A percentile compares a stretch with the other conserved stretches of the same genome.
phyloP scores from a whole-genome alignment of 192 early-diverging fungal species.

The Haplosporangium gracile region DNA sequence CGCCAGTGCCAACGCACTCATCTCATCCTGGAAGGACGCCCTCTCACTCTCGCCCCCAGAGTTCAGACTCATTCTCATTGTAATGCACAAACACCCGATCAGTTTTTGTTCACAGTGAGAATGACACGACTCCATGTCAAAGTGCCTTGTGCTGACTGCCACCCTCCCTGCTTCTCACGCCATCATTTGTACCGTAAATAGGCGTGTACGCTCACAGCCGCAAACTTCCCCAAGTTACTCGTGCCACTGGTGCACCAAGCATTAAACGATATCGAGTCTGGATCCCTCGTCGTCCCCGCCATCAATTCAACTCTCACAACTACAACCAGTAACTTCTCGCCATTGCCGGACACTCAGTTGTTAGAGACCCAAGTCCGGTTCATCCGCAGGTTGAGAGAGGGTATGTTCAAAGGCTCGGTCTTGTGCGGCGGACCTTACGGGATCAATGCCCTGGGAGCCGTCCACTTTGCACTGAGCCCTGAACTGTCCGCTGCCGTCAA shows the following conservation, averaged over 20 bases:
- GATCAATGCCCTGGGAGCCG: conserved; percentile 49
- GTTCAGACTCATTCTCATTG: conserved; percentile 38
- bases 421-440: conserved; percentile 46
- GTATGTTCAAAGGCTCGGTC: conserved; percentile 31
- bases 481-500: conserved; percentile 23
- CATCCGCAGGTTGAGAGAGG: conserved; percentile 32
- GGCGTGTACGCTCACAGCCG: conserved; percentile 36
- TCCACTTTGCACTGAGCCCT: conserved; percentile 34
- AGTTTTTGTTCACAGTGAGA: background rate
- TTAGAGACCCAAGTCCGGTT: conserved; percentile 28
- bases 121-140: background rate
- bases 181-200: background rate
- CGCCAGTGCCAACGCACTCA: conserved; percentile 16
- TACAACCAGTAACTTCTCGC: background rate
- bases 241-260: conserved; percentile 42
- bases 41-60: conserved; percentile 35
- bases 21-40: conserved; percentile 34
- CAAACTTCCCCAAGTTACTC: conserved; percentile 44
- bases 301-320: background rate
- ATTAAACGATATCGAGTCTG: conserved; percentile 20
- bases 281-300: conserved; percentile 12
- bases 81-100: conserved; percentile 6
- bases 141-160: background rate
- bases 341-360: background rate
- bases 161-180: background rate